phyloP scores from a whole-genome alignment of 495 filamentous ascomycete species.

The Emericellopsis terricola region DNA sequence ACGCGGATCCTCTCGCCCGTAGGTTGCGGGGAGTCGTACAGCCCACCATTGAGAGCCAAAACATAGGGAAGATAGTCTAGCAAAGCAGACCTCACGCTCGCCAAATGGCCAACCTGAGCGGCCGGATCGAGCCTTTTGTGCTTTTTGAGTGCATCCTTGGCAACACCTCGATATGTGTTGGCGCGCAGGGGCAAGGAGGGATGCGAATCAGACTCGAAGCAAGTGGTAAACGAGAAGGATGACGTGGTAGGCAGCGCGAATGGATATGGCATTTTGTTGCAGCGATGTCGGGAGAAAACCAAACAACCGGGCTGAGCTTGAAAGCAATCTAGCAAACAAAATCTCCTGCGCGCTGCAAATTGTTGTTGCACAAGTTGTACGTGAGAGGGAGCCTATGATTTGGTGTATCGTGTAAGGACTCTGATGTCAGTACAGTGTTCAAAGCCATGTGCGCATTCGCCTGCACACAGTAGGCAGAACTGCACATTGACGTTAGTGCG shows the following conservation, averaged over 20 bases:
- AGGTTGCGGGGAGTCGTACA: constrained; percentile 24
- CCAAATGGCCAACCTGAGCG: constrained; percentile 47
- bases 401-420: no score
- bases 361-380: no score
- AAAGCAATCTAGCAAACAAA: no score
- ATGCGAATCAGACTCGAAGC: constrained; percentile 52
- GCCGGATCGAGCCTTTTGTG: constrained; percentile 59
- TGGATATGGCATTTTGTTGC: constrained; percentile 61
- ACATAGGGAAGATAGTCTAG: constrained; percentile 68
- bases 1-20: constrained; percentile 45
- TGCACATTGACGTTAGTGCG: no score
- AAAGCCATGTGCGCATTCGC: no score
- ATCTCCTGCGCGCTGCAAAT: no score
- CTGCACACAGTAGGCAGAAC: no score
- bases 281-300: no score
- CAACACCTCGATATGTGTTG: constrained; percentile 59
- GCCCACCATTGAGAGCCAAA: constrained; percentile 49
- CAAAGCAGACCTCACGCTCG: constrained; percentile 44
- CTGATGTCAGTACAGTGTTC: no score
- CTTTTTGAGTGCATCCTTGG: constrained; percentile 59
- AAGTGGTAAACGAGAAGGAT: constrained; percentile 55
- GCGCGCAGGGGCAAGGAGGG: constrained; percentile 65
- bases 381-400: no score
- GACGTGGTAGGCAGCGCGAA: constrained; percentile 77
- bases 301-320: no score